Percentiles rank a stretch among this genome's conserved stretches.
These are phyloP conservation scores for Cordyceps farinosa DNA, from an alignment of 2,329 filamentous ascomycete genomes.

Conservation along the genomic window DNA sequence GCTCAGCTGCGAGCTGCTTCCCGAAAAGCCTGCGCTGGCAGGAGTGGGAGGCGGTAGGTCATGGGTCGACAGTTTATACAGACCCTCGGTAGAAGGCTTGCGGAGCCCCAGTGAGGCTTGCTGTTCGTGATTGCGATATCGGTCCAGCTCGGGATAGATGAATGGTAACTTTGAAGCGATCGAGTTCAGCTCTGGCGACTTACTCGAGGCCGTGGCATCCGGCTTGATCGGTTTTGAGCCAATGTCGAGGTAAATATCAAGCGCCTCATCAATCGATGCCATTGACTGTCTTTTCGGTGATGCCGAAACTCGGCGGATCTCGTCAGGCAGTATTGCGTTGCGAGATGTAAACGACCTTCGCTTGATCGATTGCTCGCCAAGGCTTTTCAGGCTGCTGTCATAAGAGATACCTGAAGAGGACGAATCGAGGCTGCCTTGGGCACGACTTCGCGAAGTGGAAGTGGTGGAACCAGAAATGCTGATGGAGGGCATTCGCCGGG, in stretches of 20 bases:
- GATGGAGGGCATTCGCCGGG: conserved; percentile 40
- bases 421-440: conserved; percentile 32
- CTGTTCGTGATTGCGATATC: conserved; percentile 50
- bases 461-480: conserved; percentile 34
- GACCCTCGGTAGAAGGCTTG: conserved; percentile 41
- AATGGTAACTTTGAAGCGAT: conserved; percentile 39
- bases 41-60: conserved; percentile 65
- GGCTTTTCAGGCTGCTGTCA: conserved; percentile 30
- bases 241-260: conserved; percentile 24
- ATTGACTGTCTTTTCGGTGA: conserved; percentile 9
- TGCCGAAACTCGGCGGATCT: conserved; percentile 17
- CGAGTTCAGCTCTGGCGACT: conserved; percentile 40
- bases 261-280: conserved; percentile 10
- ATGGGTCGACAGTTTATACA: conserved; percentile 58
- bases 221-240: conserved; percentile 36
- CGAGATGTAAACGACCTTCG: conserved; percentile 46
- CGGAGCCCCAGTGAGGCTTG: conserved; percentile 32
- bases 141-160: conserved; percentile 59
- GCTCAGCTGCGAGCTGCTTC: conserved; percentile 52
- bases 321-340: conserved; percentile 32
- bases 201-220: conserved; percentile 40
- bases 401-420: conserved; percentile 34
- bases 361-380: conserved; percentile 44
- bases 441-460: conserved; percentile 32
- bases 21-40: conserved; percentile 50